phyloP scores from a whole-genome alignment of 306 rosid genomes.

The Urtica urens region DNA sequence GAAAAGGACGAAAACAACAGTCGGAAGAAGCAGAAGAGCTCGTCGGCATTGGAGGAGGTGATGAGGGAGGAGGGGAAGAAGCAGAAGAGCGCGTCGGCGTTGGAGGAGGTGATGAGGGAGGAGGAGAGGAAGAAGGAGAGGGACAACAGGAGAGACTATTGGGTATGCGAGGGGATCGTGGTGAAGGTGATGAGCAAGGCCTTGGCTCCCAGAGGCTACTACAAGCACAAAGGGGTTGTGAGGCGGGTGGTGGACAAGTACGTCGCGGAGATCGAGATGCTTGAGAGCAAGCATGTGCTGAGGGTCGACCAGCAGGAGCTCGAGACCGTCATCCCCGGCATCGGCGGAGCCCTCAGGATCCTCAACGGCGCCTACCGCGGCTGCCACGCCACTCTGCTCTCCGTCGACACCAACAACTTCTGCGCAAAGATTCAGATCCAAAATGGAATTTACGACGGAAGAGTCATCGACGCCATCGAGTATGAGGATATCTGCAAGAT shows the following conservation, averaged over 20 bases:
- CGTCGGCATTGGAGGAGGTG: slow-evolving; percentile 42
- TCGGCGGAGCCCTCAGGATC: slow-evolving; percentile 75
- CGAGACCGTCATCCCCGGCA: slow-evolving; percentile 82
- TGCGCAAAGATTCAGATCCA: slow-evolving; percentile 84
- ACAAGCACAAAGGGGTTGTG: slow-evolving; percentile 78
- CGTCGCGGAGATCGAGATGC: slow-evolving; percentile 82
- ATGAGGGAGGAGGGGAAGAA: slow-evolving; percentile 31
- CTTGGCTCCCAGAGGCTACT: slow-evolving; percentile 76
- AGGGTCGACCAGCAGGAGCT: slow-evolving; percentile 84
- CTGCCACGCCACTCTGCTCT: slow-evolving; percentile 52
- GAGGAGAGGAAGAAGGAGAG: slow-evolving; percentile 83
- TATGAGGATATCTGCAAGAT: slow-evolving; percentile 74
- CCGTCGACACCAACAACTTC: slow-evolving; percentile 52
- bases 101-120: slow-evolving; percentile 73
- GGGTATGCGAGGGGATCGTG: slow-evolving; percentile 48
- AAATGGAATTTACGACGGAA: slow-evolving; percentile 83
- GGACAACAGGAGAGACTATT: slow-evolving; percentile 74
- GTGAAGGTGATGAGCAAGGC: slow-evolving; percentile 88
- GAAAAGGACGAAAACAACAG: too few species aligned
- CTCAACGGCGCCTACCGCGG: slow-evolving; percentile 90
- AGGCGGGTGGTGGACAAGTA: slow-evolving; percentile 68
- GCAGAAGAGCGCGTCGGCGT: slow-evolving; percentile 27
- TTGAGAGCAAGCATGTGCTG: slow-evolving; percentile 72
- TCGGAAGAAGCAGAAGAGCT: slow-evolving; percentile 28
- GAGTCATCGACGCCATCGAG: slow-evolving; percentile 70